A percentile compares a stretch with the other conserved stretches of the same genome.
Conservation (phyloP, 805 yeast genomes). For the Candida coquimbonensis region DNA sequence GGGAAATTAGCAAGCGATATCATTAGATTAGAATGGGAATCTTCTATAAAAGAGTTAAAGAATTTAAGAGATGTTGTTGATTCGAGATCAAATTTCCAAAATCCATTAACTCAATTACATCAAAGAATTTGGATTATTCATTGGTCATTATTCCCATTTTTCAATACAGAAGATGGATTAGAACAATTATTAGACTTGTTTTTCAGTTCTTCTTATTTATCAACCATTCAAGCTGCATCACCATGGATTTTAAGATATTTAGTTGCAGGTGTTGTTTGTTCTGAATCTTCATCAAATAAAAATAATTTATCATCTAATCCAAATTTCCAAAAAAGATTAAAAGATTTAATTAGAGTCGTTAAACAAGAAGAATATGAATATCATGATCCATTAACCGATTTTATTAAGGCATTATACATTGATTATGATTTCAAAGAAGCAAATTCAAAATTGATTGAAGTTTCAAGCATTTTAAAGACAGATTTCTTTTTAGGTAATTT, state of each 20-base stretch:
- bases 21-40: slow-evolving; percentile 43
- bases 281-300: slow-evolving; percentile 26
- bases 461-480: slow-evolving; percentile 39
- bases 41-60: slow-evolving; percentile 45
- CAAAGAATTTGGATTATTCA: slow-evolving; percentile 64
- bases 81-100: slow-evolving; percentile 38
- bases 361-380: slow-evolving; percentile 60
- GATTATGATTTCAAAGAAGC: slow-evolving; percentile 54
- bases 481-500: slow-evolving; percentile 50
- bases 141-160: slow-evolving; percentile 60
- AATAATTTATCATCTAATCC: slow-evolving; percentile 21
- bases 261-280: slow-evolving; percentile 47
- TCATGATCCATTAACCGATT: slow-evolving; percentile 54
- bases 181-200: slow-evolving; percentile 51
- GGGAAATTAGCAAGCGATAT: slow-evolving; percentile 61
- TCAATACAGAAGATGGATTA: slow-evolving; percentile 44
- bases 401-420: slow-evolving; percentile 47
- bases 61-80: slow-evolving; percentile 54
- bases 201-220: slow-evolving; percentile 51
- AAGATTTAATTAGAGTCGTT: slow-evolving; percentile 50
- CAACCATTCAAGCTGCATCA: slow-evolving; percentile 62
- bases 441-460: slow-evolving; percentile 38
- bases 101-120: slow-evolving; percentile 52
- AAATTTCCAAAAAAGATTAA: slow-evolving; percentile 44
- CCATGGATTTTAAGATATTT: slow-evolving; percentile 68